phyloP scores from a whole-genome alignment of 192 early-diverging fungal genomes.

The Backusella parvicylindrica region DNA sequence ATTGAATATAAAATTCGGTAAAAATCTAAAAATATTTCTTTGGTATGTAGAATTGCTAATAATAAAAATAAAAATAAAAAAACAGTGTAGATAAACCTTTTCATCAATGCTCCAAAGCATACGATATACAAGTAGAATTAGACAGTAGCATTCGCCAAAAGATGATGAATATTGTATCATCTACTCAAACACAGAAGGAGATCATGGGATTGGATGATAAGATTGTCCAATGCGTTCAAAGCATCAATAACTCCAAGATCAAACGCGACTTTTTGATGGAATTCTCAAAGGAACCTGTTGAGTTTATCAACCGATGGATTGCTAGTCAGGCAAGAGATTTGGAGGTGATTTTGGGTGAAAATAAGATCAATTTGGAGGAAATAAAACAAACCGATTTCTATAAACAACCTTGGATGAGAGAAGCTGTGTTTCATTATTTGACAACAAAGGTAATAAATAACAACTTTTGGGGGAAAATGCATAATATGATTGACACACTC shows the following conservation, averaged over 20 bases:
- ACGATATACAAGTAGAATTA: slow-evolving; percentile 90
- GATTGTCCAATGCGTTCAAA: slow-evolving; percentile 77
- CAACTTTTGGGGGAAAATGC: neutral
- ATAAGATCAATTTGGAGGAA: slow-evolving; percentile 73
- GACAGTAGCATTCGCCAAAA: slow-evolving; percentile 67
- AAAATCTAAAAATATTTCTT: too few relatives aligned
- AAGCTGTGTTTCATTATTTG: slow-evolving; percentile 91
- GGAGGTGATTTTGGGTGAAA: slow-evolving; percentile 87
- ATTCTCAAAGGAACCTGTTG: slow-evolving; percentile 83
- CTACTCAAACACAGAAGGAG: slow-evolving; percentile 43
- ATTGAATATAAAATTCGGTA: slow-evolving; percentile 68
- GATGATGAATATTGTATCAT: slow-evolving; percentile 44
- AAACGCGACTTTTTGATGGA: slow-evolving; percentile 92
- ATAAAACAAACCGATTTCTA: slow-evolving; percentile 68
- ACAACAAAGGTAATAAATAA: slow-evolving; percentile 51
- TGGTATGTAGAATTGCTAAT: too few relatives aligned
- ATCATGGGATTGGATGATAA: slow-evolving; percentile 48
- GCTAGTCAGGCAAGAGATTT: slow-evolving; percentile 90
- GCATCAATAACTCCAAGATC: slow-evolving; percentile 83
- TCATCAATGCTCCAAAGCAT: slow-evolving; percentile 75
- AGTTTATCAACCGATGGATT: slow-evolving; percentile 91
- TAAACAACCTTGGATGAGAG: slow-evolving; percentile 75
- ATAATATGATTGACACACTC: neutral
- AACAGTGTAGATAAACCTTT: slow-evolving; percentile 79
- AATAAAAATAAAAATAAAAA: too few relatives aligned